phyloP scores from a whole-genome alignment of 2,329 filamentous ascomycete genomes.

The Thermothelomyces thermophilus region DNA sequence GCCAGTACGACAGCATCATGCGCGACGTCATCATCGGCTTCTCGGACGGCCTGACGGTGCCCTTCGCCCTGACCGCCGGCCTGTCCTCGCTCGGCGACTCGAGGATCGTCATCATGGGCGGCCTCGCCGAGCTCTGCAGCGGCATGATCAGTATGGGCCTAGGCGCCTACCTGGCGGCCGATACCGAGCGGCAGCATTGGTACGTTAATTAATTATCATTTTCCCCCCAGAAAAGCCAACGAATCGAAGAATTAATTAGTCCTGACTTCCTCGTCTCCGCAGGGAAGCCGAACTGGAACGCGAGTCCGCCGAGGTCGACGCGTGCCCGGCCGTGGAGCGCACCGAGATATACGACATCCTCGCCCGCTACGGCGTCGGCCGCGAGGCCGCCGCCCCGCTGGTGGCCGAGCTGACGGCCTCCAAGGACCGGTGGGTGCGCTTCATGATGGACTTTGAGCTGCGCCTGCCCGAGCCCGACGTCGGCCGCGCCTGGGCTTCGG shows the following conservation, averaged over 20 bases:
- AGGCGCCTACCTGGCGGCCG: constrained; percentile 61
- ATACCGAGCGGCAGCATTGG: constrained; percentile 8
- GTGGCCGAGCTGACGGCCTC: constrained; percentile 43
- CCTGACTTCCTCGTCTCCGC: too few relatives aligned
- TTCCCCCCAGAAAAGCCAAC: not conserved
- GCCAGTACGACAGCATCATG: not conserved
- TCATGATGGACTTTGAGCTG: constrained; percentile 56
- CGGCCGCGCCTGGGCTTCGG: constrained; percentile 46
- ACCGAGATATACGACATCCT: constrained; percentile 44
- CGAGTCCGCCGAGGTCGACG: constrained; percentile 38
- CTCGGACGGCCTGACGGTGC: constrained; percentile 72
- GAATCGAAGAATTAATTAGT: constrained; percentile 30
- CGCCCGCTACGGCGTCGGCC: constrained; percentile 39
- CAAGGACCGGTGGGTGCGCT: constrained; percentile 45
- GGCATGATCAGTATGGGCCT: constrained; percentile 74
- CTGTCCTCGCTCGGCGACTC: constrained; percentile 60
- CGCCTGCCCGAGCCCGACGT: constrained; percentile 40
- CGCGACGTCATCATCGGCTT: constrained; percentile 47
- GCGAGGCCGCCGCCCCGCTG: constrained; percentile 37
- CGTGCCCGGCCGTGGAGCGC: constrained; percentile 39
- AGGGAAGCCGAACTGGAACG: constrained; percentile 44
- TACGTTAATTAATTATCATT: not conserved
- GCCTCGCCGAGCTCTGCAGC: constrained; percentile 67
- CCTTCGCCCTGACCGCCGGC: constrained; percentile 71
- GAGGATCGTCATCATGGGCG: constrained; percentile 62